Base-by-base conservation (phyloP, 495 filamentous ascomycete species). In the Annulohypoxylon nitens region DNA sequence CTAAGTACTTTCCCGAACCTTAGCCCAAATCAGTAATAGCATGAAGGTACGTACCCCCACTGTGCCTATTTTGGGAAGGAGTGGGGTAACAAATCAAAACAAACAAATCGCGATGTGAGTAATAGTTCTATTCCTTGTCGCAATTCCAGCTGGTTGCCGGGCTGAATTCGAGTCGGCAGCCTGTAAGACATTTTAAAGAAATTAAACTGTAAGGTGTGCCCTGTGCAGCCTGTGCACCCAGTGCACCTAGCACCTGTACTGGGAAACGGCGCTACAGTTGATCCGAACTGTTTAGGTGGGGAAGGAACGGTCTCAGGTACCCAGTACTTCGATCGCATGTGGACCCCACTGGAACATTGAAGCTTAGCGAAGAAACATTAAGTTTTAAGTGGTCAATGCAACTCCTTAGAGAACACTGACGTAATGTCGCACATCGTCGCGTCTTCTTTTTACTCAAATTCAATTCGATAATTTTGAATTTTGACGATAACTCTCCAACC, bases 61-160 rank as follows among this genome's bases (percentile, higher is more conserved):
- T 23, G 30, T 47, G 16, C 43, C 43, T 47, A 47, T 47, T 47
- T 16, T 50, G 62, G 72, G 60, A 58, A 70, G 47, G 26, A 60
- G 63, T 70, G 72, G 67, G 47, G 63, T 71, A 43, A 20, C 10
- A 39, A 71, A 75, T 75, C 72, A 75, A 75, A 75, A 75, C 60
- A 75, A 75, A 75, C 72, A 75, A 70, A 71, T 57, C 67, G 67
- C 51, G 67, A 67, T 33, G 54, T 33, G 47, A 36, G 43, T 62
- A 41, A 60, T 30, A n/a, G 9, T 18, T 11, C 1, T 57, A 10
- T 70, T 64, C 67, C 72, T 51, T 70, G 67, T 64, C 63, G 20
- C 37, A 71, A 70, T 68, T 71, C 67, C 71, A 66, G 50, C 36
- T 30, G 43, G 67, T 74, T 70, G 71, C 67, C 51, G 41, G 58